A percentile compares a stretch with the other conserved stretches of the same genome.
Evolutionary conservation across 805 yeast genomes (phyloP).

Genomic region (Tetrapisispora namnaoensis): DNA sequence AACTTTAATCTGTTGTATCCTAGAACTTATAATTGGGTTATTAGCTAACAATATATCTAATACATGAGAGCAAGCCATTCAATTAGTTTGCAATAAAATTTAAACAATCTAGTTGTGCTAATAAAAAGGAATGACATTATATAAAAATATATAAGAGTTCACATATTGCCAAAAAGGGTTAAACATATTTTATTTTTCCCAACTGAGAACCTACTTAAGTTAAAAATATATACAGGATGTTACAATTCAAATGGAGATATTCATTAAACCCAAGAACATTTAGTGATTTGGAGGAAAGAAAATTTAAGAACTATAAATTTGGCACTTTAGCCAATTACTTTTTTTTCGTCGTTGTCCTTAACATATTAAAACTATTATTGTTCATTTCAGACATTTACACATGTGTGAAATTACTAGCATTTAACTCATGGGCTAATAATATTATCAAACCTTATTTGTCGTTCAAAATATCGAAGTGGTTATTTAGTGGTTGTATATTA

Average conservation of each 20-base stretch:
- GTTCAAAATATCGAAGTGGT: slow-evolving; percentile 50
- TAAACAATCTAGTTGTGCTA: too few relatives aligned
- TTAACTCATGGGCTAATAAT: slow-evolving; percentile 55
- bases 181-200: too few relatives aligned
- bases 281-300: slow-evolving; percentile 17
- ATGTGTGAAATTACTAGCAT: slow-evolving; percentile 61
- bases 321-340: slow-evolving; percentile 16
- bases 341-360: slow-evolving; percentile 21
- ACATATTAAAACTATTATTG: slow-evolving; percentile 43
- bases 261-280: slow-evolving; percentile 21
- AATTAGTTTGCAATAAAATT: too few relatives aligned
- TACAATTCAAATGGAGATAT: slow-evolving; percentile 17
- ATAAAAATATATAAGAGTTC: too few relatives aligned
- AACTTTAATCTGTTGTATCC: too few relatives aligned
- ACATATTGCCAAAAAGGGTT: too few relatives aligned
- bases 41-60: too few relatives aligned
- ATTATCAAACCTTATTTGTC: slow-evolving; percentile 40
- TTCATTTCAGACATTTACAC: slow-evolving; percentile 71
- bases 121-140: too few relatives aligned
- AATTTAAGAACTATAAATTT: slow-evolving; percentile 16
- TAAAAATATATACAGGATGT: slow-evolving; percentile 5
- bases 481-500: slow-evolving; percentile 73
- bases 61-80: too few relatives aligned
- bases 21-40: too few relatives aligned
- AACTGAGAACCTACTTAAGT: not conserved